Evolutionary conservation across 352 stramenopile species (phyloP).

Genomic region (Achlya hypogyna): DNA sequence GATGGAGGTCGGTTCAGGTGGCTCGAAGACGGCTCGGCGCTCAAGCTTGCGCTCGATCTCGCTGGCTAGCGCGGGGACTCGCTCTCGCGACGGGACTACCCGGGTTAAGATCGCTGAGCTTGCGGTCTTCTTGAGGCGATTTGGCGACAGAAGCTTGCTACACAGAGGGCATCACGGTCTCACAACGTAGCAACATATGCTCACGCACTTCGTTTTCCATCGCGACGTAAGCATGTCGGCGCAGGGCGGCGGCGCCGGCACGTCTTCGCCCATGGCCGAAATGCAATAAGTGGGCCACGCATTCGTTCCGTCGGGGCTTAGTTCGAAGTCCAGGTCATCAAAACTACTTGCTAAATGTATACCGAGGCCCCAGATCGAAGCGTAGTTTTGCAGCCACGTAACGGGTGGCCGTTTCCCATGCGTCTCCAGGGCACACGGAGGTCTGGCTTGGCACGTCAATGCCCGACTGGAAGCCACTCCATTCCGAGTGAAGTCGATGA

Average conservation of each 20-base stretch:
- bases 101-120: background rate
- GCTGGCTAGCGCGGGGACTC: background rate
- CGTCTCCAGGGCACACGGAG: too few species aligned
- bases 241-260: background rate
- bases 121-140: background rate
- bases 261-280: background rate
- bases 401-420: too few species aligned
- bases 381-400: background rate
- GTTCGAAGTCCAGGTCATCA: background rate
- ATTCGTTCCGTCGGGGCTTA: background rate
- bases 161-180: background rate
- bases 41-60: constrained; percentile 17
- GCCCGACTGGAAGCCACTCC: too few species aligned
- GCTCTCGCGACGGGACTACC: background rate
- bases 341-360: background rate
- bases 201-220: background rate
- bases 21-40: background rate
- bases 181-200: background rate
- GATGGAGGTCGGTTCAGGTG: background rate
- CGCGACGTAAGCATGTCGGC: too few species aligned
- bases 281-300: background rate
- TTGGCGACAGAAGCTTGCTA: constrained; percentile 12
- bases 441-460: too few species aligned
- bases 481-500: too few species aligned
- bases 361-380: too few species aligned